Evolutionary conservation across 768 basidiomycete species (phyloP), one percentile per base, ranked within the genome.

Genomic region (Lactarius sanguifluus): DNA sequence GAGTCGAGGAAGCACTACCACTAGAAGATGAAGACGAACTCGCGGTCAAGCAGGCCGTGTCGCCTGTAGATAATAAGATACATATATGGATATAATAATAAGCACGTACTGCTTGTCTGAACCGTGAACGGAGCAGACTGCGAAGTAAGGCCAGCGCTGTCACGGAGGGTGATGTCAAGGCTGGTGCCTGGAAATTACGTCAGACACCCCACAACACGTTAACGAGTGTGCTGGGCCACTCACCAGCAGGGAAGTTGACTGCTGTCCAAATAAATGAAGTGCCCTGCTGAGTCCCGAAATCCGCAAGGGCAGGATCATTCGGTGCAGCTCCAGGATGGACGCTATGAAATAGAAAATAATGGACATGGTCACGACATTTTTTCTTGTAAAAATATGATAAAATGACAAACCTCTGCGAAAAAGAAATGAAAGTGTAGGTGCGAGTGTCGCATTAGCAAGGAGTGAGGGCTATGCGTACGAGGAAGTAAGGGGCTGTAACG

Each of bases 81-180:
- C 5, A 41, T 12, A 1, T 20, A 40, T 47, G 6, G 47, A 52
- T 32, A 72, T 30, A 64, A 72, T 32, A 71, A 43, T 38, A 8
- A 25, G 13, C 15, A 32, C 50, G 30, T 52, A 56, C 62, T 23
- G 52, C 86, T 81, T 8, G 76, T 0, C 36, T 74, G 70, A 68
- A 90, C 73, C 18, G 75, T 78, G 79, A 91, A 81, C 2, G 84
- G 38, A 7, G 82, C 89, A 2, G 82, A 76, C 71, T 86, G 86
- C 0, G 74, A 79, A 57, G 73, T 30, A 0, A 25, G 0, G 71
- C 93, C 92, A 38, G 77, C 83, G 63, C 64, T 74, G 72, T 95
- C 93, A 73, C 82, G 83, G 68, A 94, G 66, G 15, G 77, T 80
- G 34, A 93, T 73, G 60, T 84, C 86, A 64, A 93, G 74, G 47